These are phyloP conservation scores for Penicillium polonicum DNA, from an alignment of 2,329 filamentous ascomycete genomes.

Conservation along the genomic window DNA sequence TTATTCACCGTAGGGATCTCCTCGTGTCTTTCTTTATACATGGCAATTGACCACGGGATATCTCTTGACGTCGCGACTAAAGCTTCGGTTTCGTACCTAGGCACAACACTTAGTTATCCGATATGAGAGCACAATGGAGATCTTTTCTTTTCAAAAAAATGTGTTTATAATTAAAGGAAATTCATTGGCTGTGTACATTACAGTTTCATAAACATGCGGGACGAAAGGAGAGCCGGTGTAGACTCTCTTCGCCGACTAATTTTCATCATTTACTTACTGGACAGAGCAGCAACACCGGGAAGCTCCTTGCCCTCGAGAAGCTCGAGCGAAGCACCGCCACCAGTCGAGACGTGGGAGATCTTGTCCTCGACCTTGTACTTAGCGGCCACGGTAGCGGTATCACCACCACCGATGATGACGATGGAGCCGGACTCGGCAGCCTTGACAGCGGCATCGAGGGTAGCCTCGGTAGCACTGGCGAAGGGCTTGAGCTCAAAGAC, in stretches of 20 bases:
- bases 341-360: conserved; percentile 96
- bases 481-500: conserved; percentile 98
- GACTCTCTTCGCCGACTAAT: neutral
- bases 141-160: neutral
- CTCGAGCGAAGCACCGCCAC: conserved; percentile 92
- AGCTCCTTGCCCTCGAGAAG: conserved; percentile 97
- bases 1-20: neutral
- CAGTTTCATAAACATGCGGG: conserved; percentile 31
- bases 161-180: conserved; percentile 19
- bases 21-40: neutral
- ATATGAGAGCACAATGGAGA: conserved; percentile 3
- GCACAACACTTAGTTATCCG: conserved; percentile 26
- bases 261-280: conserved; percentile 59
- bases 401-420: conserved; percentile 97
- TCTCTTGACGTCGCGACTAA: conserved; percentile 11
- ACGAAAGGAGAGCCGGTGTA: neutral
- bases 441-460: conserved; percentile 80
- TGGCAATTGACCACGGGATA: neutral
- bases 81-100: conserved; percentile 34
- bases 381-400: conserved; percentile 95
- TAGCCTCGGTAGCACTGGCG: conserved; percentile 86
- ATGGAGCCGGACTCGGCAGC: conserved; percentile 83
- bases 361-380: conserved; percentile 97
- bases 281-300: conserved; percentile 89
- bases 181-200: conserved; percentile 39